phyloP scores from a whole-genome alignment of 2,329 filamentous ascomycete genomes.

The Paecilomyces variotii region DNA sequence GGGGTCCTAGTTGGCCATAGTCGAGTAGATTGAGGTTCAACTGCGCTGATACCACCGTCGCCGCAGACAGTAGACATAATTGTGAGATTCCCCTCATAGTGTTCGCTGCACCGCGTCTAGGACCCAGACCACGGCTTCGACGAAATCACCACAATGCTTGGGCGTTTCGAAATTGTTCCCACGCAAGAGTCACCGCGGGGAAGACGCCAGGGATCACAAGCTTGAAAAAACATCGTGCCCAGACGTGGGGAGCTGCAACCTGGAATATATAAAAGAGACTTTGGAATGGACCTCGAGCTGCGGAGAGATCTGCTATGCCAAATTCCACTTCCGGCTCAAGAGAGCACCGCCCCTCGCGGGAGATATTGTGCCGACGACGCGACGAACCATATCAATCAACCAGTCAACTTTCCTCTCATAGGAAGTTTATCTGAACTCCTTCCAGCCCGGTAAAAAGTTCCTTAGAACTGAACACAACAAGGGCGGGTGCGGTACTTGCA shows the following conservation, averaged over 20 bases:
- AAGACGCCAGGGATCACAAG: not conserved
- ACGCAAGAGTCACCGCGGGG: not conserved
- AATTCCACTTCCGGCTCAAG: not conserved
- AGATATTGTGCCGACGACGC: not conserved
- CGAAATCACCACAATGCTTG: not conserved
- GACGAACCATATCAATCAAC: not conserved
- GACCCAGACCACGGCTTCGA: not conserved
- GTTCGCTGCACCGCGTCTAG: not conserved
- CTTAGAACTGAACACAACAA: not conserved
- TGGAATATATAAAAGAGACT: not conserved
- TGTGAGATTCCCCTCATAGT: constrained; percentile 2
- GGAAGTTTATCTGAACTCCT: not conserved
- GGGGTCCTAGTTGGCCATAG: constrained; percentile 9
- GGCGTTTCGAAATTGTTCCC: not conserved
- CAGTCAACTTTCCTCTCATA: not conserved
- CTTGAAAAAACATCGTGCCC: not conserved
- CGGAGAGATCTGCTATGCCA: not conserved
- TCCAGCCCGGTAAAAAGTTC: not conserved
- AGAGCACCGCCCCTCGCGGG: not conserved
- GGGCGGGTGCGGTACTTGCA: not conserved
- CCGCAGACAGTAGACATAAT: not conserved
- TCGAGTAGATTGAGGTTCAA: constrained; percentile 11
- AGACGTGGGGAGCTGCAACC: not conserved
- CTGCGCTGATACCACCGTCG: constrained; percentile 4
- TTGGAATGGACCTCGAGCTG: not conserved